A percentile compares a stretch with the other conserved stretches of the same genome.
Conservation (phyloP, 352 stramenopile genomes). For the Globisporangium nagaii region DNA sequence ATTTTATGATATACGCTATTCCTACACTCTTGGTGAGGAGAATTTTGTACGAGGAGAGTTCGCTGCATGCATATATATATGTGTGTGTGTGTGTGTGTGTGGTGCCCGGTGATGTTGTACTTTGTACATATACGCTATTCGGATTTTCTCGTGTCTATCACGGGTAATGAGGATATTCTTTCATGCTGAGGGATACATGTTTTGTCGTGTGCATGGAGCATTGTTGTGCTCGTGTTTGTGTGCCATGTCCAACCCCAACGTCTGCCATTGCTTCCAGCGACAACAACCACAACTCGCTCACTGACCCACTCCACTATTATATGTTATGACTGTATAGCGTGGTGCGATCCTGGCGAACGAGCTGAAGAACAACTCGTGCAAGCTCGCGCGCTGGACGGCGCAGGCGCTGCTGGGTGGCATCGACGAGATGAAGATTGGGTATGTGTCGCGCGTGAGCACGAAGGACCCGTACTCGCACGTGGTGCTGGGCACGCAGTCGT, state of each 20-base stretch:
- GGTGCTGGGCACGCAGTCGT: conserved; percentile 95
- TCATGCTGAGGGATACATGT: conserved; percentile 14
- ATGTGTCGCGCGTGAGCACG: conserved; percentile 90
- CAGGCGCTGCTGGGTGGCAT: conserved; percentile 94
- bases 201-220: conserved; percentile 1
- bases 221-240: background rate
- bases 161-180: conserved; percentile 10
- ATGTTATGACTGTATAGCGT: conserved; percentile 48
- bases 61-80: conserved; percentile 5
- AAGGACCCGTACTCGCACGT: conserved; percentile 96
- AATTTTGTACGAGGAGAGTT: conserved; percentile 26
- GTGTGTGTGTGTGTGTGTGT: conserved; percentile 4
- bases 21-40: conserved; percentile 29
- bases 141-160: conserved; percentile 19
- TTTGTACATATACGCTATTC: conserved; percentile 66
- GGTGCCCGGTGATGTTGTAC: conserved; percentile 16
- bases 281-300: background rate
- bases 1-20: conserved; percentile 44
- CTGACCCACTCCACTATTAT: conserved; percentile 8
- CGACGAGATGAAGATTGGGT: conserved; percentile 98
- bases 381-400: conserved; percentile 97
- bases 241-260: background rate
- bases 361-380: conserved; percentile 99
- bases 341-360: conserved; percentile 96
- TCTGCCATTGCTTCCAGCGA: background rate